Base-by-base conservation (phyloP, 1,284 basidiomycete genomes). In the Limonomyces culmigenus region DNA sequence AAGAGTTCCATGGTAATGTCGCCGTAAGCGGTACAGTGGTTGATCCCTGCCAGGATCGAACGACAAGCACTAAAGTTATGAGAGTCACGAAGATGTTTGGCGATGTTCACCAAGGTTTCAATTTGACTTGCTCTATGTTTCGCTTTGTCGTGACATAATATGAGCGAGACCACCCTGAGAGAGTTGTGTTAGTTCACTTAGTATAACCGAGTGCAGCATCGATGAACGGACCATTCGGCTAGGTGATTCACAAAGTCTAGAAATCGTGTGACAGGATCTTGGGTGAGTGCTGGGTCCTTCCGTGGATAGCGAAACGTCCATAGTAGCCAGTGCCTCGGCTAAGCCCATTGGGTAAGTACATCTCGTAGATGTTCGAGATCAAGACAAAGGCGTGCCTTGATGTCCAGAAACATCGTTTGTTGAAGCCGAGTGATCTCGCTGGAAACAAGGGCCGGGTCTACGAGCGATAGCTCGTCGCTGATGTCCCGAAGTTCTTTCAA, bases 1-100 rank as follows among this genome's bases (percentile, higher is more conserved):
- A 83, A 76, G 31, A 65, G 53, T 41, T 75, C 72, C 63, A 80
- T 72, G 2, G 76, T 70, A 41, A 68, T 67, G 47, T 84, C 80
- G 13, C 74, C 77, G 27, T 69, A 59, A 44, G 69, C 78, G 2
- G 72, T 74, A 1, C 78, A 68, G 42, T 66, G 71, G 46, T 83
- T 80, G 52, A 86, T 83, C n/a, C 81, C 81, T 21, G 80, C 80
- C 14, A 86, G 72, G 45, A 86, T 72, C 3, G 81, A 79, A 15
- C 81, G 77, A 39, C 85, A 52, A 2, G 74, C 81, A 6, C 80
- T 83, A 50, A 86, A 86, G 45, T 86, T 86, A 50, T 84, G 80
- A 30, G 77, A 49, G 6, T 60, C 60, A 29, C 81, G 69, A 32
- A 86, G 56, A 40, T 65, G 67, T 40, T 70, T 65, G 1, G 79